Evolutionary conservation across 2,329 filamentous ascomycete genomes (phyloP).

Genomic region (Bipolaris zeicola): DNA sequence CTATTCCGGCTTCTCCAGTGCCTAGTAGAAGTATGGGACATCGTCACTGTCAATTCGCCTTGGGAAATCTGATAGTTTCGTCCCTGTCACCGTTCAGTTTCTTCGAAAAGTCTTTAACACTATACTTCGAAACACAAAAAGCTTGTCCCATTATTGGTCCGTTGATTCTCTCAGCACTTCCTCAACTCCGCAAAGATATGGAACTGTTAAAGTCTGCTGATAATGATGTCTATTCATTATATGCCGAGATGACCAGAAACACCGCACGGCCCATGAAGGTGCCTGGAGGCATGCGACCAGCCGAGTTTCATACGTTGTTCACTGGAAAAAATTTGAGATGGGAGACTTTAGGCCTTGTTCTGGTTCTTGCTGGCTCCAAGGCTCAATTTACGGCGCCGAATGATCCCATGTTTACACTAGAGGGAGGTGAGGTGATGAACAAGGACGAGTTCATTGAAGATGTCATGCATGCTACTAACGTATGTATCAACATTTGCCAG

Average conservation of each 20-base stretch:
- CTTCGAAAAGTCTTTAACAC: constrained; percentile 34
- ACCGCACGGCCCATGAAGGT: constrained; percentile 41
- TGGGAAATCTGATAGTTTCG: constrained; percentile 37
- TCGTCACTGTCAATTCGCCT: constrained; percentile 37
- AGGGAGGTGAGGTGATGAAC: constrained; percentile 38
- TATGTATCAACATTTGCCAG: constrained; percentile 45
- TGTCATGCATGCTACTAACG: constrained; percentile 43
- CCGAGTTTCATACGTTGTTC: constrained; percentile 41
- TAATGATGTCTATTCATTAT: constrained; percentile 28
- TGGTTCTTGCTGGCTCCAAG: constrained; percentile 35
- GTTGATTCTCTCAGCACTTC: constrained; percentile 38
- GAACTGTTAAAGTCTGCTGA: constrained; percentile 28
- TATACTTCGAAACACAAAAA: constrained; percentile 37
- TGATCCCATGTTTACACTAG: constrained; percentile 39
- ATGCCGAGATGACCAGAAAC: constrained; percentile 42
- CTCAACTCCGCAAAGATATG: constrained; percentile 40
- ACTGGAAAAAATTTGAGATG: constrained; percentile 44
- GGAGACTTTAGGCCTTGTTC: constrained; percentile 41
- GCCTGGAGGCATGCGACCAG: constrained; percentile 36
- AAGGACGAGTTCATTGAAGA: constrained; percentile 43
- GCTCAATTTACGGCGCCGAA: constrained; percentile 40
- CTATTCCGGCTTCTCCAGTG: constrained; percentile 29
- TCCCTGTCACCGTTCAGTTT: constrained; percentile 38
- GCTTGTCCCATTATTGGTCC: constrained; percentile 37
- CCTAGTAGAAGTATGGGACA: constrained; percentile 27